Percentiles rank a stretch among this genome's conserved stretches.
These are phyloP conservation scores for Perkinsus marinus DNA, from an alignment of 169 alveolate genomes.

Conservation along the genomic window DNA sequence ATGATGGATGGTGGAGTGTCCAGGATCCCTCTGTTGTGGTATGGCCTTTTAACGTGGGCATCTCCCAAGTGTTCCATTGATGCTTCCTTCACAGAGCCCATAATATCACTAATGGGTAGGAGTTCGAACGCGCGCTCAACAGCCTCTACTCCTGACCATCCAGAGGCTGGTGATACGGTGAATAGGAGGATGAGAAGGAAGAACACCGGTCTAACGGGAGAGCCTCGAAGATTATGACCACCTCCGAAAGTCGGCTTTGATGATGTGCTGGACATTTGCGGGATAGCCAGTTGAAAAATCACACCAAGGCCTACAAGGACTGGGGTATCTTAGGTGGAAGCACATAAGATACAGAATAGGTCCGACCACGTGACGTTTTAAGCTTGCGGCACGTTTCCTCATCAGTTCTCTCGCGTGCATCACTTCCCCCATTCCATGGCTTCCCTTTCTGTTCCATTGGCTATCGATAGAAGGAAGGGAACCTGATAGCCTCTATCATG, in stretches of 20 bases:
- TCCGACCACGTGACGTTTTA: too few species aligned
- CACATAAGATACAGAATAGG: too few species aligned
- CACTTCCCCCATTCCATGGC: too few species aligned
- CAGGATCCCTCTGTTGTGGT: background rate
- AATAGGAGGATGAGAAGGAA: background rate
- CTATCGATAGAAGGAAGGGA: too few species aligned
- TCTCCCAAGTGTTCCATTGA: background rate
- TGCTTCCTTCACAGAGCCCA: background rate
- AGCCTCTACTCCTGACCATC: background rate
- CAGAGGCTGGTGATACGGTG: background rate
- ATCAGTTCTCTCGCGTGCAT: too few species aligned
- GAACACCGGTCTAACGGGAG: background rate
- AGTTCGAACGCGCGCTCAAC: background rate
- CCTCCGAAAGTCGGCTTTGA: background rate
- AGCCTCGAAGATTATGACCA: background rate
- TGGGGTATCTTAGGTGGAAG: too few species aligned
- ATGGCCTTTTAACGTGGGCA: background rate
- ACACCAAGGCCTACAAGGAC: too few species aligned
- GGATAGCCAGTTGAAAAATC: too few species aligned
- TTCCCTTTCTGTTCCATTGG: too few species aligned
- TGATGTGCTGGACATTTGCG: too few species aligned
- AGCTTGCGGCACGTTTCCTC: too few species aligned
- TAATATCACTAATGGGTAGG: background rate
- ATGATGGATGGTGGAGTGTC: background rate
- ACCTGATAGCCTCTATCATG: too few species aligned